Evolutionary conservation across 164 flowering plant species (phyloP).

Genomic region (Nelumbo lutea): DNA sequence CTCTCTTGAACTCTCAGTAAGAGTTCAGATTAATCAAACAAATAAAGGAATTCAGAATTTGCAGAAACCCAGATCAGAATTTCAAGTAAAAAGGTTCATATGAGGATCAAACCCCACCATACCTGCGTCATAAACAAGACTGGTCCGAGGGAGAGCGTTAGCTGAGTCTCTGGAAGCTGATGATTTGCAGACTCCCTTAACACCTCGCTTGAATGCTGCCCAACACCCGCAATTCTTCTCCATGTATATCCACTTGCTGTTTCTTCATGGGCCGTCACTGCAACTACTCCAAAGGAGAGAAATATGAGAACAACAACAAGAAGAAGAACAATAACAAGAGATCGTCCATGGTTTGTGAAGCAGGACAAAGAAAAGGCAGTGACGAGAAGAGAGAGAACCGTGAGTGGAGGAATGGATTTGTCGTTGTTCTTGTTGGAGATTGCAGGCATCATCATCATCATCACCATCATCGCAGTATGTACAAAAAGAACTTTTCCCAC

Average conservation of each 20-base stretch:
- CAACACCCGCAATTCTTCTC: slow-evolving; percentile 77
- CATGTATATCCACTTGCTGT: slow-evolving; percentile 18
- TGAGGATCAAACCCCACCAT: not conserved
- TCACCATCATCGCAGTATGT: slow-evolving; percentile 57
- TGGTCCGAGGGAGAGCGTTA: slow-evolving; percentile 64
- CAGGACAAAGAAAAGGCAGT: slow-evolving; percentile 4
- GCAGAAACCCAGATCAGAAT: slow-evolving; percentile 4
- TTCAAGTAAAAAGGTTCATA: not conserved
- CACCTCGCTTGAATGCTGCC: slow-evolving; percentile 52
- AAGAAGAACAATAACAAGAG: slow-evolving; percentile 1
- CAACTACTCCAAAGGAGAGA: slow-evolving; percentile 10
- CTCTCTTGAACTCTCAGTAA: no score
- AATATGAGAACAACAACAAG: not conserved
- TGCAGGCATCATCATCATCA: slow-evolving; percentile 45
- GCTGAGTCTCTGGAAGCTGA: slow-evolving; percentile 52
- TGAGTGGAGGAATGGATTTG: slow-evolving; percentile 6
- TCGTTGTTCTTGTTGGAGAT: slow-evolving; percentile 35
- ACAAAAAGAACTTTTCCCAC: slow-evolving; percentile 68
- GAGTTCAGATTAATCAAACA: not conserved
- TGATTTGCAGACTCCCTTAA: slow-evolving; percentile 46
- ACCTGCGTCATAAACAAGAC: slow-evolving; percentile 90
- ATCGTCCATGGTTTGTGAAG: slow-evolving; percentile 10
- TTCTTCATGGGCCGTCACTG: slow-evolving; percentile 20
- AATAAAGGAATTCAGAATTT: not conserved
- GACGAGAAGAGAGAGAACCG: slow-evolving; percentile 13